A percentile compares a stretch with the other conserved stretches of the same genome.
Evolutionary conservation across 371 early-diverging fungal species (phyloP).

Genomic region (Haplosporangium sp.): DNA sequence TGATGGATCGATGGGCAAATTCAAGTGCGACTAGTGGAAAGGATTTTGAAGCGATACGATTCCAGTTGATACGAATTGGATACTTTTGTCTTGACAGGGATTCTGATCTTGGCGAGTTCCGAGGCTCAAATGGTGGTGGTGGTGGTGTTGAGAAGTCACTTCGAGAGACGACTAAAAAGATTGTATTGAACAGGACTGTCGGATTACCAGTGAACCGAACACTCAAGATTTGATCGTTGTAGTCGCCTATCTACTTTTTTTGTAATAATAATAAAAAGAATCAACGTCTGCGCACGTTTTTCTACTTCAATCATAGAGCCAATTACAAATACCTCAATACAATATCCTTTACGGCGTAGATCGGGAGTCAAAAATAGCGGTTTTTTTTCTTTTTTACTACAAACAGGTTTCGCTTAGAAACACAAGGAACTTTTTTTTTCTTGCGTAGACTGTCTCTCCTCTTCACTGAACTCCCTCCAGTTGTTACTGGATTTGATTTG

Average conservation of each 20-base stretch:
- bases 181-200: slow-evolving; percentile 91
- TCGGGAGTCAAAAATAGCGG: too few relatives aligned
- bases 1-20: slow-evolving; percentile 57
- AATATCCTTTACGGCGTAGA: too few relatives aligned
- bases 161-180: slow-evolving; percentile 54
- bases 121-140: not conserved
- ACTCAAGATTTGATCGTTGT: slow-evolving; percentile 7
- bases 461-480: not conserved
- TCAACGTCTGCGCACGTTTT: too few relatives aligned
- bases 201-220: slow-evolving; percentile 77
- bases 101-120: slow-evolving; percentile 68
- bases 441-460: too few relatives aligned
- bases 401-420: too few relatives aligned
- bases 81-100: slow-evolving; percentile 98
- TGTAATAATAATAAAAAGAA: too few relatives aligned
- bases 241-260: too few relatives aligned
- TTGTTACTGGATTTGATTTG: slow-evolving; percentile 5
- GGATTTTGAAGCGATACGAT: slow-evolving; percentile 83
- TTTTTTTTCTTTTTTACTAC: too few relatives aligned
- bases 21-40: slow-evolving; percentile 39
- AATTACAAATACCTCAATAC: too few relatives aligned
- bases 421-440: too few relatives aligned
- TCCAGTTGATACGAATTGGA: slow-evolving; percentile 97
- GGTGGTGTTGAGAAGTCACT: slow-evolving; percentile 28
- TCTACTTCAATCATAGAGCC: too few relatives aligned